Percentiles rank a stretch among this genome's conserved stretches.
phyloP scores from a whole-genome alignment of 208 protist species.

The Crithidia mellificae region DNA sequence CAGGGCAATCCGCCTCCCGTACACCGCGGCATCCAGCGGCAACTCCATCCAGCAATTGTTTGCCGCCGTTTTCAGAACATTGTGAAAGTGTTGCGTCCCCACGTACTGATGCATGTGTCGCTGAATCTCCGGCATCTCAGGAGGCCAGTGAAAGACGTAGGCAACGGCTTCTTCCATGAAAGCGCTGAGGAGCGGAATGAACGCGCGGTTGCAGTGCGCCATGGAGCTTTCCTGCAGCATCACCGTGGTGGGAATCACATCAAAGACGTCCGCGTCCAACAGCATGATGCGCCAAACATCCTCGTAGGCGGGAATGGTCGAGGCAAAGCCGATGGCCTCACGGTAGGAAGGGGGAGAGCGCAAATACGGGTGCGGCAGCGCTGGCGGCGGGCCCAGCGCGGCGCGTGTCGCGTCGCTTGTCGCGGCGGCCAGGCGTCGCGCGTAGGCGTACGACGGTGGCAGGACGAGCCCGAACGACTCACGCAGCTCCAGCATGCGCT shows the following conservation, averaged over 20 bases:
- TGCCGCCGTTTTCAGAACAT: conserved; percentile 20
- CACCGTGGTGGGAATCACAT: conserved; percentile 35
- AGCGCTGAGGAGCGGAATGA: neutral
- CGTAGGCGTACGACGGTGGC: conserved; percentile 30
- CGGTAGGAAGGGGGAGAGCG: conserved; percentile 68
- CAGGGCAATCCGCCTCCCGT: conserved; percentile 51
- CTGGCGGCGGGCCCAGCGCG: conserved; percentile 9
- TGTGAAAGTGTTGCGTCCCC: conserved; percentile 44
- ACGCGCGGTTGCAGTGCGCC: neutral
- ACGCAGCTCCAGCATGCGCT: conserved; percentile 51
- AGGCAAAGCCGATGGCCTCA: conserved; percentile 23
- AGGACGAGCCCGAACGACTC: conserved; percentile 48
- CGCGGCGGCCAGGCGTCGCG: neutral
- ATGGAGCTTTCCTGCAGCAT: neutral
- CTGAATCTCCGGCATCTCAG: neutral
- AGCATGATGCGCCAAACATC: conserved; percentile 67
- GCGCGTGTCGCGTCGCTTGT: neutral
- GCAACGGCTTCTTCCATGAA: conserved; percentile 38
- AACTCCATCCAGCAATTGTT: conserved; percentile 79
- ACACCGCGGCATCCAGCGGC: conserved; percentile 41
- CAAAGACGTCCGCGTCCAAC: conserved; percentile 52
- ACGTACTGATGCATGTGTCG: conserved; percentile 54
- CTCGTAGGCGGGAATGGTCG: conserved; percentile 35
- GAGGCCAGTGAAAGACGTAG: conserved; percentile 16
- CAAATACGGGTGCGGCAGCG: conserved; percentile 18